Base-by-base conservation (phyloP, 2,329 filamentous ascomycete species). In the Aspergillus costaricaensis region DNA sequence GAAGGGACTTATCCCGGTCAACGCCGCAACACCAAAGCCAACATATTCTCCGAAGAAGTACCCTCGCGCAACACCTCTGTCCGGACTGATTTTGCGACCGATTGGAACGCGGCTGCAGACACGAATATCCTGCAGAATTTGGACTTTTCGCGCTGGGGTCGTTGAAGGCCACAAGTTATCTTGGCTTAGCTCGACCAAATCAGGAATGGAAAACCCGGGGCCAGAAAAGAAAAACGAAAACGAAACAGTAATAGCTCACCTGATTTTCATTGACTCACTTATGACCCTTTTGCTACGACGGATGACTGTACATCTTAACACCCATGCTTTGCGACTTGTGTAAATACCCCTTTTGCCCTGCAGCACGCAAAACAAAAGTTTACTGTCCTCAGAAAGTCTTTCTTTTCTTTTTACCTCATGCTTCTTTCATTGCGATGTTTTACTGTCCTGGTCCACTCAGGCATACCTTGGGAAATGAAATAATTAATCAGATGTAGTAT, bases 141-240 rank as follows among this genome's bases (percentile, higher is more conserved):
- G 57, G 77, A 79, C 62, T 79, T 79, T 60, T 74, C 77, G n/a
- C 74, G 75, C 39, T 79, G 77, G 77, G 70, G 71, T 41, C 73
- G 76, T 41, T 79, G 65, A 70, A 56, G 8, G 32, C 32, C 27
- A 41, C 15, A 39, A 15, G 17, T 27, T 19, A 9, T 25, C 38
- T 14, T 15, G 41, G 27, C 17, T 44, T 38, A 17, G 23, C 10
- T 32, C 19, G 36, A 56, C 32, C 25, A 32, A 50, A 19, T 27
- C 25, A 7, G 10, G 17, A 17, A 41, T 48, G 21, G 21, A 36
- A 38, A 14, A 5, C 12, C 32, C 19, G 19, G 19, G 41, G 17
- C 1, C 12, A 54, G 27, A 52, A 27, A 48, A 53, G 43, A 23
- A 19, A 51, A 27, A 9, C 36, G n/a, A 25, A 44, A 57, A 49